Evolutionary conservation across 1,284 basidiomycete genomes (phyloP).

Genomic region (Megacollybia platyphylla): DNA sequence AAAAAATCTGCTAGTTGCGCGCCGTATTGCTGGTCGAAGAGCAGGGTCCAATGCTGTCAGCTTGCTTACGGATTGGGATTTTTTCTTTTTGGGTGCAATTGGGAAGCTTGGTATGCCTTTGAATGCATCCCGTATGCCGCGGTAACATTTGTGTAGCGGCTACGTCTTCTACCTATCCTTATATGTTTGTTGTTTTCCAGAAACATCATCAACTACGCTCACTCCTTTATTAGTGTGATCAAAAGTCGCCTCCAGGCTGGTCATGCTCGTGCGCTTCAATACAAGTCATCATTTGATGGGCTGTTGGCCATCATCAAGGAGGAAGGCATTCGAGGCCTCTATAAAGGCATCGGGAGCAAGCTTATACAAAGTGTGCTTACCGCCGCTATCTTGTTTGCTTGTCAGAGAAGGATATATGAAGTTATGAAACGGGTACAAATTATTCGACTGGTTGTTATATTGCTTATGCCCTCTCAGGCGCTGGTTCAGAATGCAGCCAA

Average conservation of each 20-base stretch:
- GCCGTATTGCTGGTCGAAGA: constrained; percentile 41
- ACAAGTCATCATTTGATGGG: constrained; percentile 63
- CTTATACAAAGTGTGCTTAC: constrained; percentile 83
- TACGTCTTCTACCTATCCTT: constrained; percentile 65
- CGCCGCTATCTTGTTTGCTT: constrained; percentile 81
- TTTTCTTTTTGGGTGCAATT: constrained; percentile 80
- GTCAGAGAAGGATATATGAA: constrained; percentile 69
- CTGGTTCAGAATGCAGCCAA: too few species aligned
- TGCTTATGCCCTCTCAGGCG: too few species aligned
- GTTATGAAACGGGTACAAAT: constrained; percentile 41
- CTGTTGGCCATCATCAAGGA: constrained; percentile 59
- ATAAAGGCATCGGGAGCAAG: constrained; percentile 78
- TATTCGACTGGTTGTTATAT: too few species aligned
- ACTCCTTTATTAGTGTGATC: constrained; percentile 41
- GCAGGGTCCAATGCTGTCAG: constrained; percentile 31
- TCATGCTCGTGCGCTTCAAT: constrained; percentile 43
- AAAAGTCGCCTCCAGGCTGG: constrained; percentile 79
- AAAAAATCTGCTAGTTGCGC: constrained; percentile 63
- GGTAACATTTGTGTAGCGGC: constrained; percentile 34
- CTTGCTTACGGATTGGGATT: constrained; percentile 71
- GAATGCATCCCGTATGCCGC: constrained; percentile 1
- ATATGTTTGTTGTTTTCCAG: constrained; percentile 30
- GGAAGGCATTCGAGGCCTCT: constrained; percentile 73
- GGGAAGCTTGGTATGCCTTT: constrained; percentile 63
- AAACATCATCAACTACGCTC: constrained; percentile 3